phyloP scores from a whole-genome alignment of 2,329 filamentous ascomycete genomes.

The Penicillium nordicum region DNA sequence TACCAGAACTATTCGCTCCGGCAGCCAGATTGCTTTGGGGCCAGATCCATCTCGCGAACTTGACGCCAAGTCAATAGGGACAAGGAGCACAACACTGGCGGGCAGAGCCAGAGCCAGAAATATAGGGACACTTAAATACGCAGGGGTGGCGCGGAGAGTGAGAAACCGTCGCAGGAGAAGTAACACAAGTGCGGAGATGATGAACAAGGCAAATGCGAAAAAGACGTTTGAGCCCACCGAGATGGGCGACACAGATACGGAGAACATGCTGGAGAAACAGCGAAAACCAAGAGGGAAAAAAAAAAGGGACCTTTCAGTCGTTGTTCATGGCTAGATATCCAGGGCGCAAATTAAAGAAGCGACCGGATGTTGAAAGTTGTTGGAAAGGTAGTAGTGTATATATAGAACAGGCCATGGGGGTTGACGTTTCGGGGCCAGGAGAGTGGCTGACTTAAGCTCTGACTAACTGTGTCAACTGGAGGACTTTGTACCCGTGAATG shows the following conservation, averaged over 20 bases:
- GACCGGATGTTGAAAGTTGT: constrained; percentile 9
- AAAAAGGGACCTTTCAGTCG: constrained; percentile 6
- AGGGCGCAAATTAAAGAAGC: constrained; percentile 8
- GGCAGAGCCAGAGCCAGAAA: constrained; percentile 95
- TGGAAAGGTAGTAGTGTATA: constrained; percentile 8
- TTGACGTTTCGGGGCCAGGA: constrained; percentile 21
- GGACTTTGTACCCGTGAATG: too few relatives aligned
- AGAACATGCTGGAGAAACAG: constrained; percentile 26
- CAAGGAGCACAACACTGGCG: constrained; percentile 82
- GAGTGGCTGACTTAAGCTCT: constrained; percentile 24
- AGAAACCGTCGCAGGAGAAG: constrained; percentile 86
- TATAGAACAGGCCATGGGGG: constrained; percentile 11
- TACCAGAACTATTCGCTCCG: constrained; percentile 71
- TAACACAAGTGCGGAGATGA: constrained; percentile 73
- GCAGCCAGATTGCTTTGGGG: constrained; percentile 81
- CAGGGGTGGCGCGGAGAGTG: constrained; percentile 83
- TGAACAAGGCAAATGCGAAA: constrained; percentile 65
- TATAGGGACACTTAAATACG: constrained; percentile 84
- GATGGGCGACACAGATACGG: constrained; percentile 33
- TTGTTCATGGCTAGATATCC: constrained; percentile 18
- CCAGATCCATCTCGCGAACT: constrained; percentile 70
- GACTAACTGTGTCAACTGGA: neutral
- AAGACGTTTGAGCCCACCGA: constrained; percentile 79
- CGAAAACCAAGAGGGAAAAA: neutral
- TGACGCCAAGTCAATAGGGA: constrained; percentile 93